Evolutionary conservation across 2,329 filamentous ascomycete species (phyloP), one percentile per base, ranked within the genome.

Genomic region (Colletotrichum coccodes): DNA sequence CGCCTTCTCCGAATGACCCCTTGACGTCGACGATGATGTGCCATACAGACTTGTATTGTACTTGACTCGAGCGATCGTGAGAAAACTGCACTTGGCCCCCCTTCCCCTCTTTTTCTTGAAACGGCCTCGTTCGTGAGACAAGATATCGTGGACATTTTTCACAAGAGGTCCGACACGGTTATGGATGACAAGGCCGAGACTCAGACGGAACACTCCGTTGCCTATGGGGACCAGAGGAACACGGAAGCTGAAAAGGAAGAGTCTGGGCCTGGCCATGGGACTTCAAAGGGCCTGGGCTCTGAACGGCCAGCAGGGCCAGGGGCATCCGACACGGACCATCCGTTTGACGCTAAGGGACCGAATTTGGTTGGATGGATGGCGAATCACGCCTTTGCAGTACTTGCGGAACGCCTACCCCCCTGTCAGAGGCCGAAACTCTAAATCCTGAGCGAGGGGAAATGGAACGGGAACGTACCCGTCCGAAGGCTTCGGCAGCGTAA

Each of bases 391-490:
- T 23, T 30, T 21, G 6, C 14, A 7, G 23, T 18, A 8, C 3
- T 49, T 49, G 49, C 49, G n/a, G 49, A 18, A 12, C 28, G 11
- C 28, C 40, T 11, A 11, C 6, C 9, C 42, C 57, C 49, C 12
- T 21, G 44, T 34, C 44, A 7, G 30, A 36, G 42, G 21, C 34
- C 62, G 26, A 36, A 66, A 66, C 67, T 40, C 36, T 52, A 69
- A 61, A 56, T 44, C 26, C 26, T 42, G 28, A 50, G 42, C 56
- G 36, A 60, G 34, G 18, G 56, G 23, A 9, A 30, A 56, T 42
- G 36, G 53, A 56, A 32, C 18, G 54, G 11, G 26, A 11, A 34
- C 18, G 54, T 28, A 40, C n/a, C 38, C 14, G 26, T 28, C 23
- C 40, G 30, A 23, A 21, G 16, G 30, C 30, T 36, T 47, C n/a